Base-by-base conservation (phyloP, 352 stramenopile species). In the Phytophthora colocasiae region DNA sequence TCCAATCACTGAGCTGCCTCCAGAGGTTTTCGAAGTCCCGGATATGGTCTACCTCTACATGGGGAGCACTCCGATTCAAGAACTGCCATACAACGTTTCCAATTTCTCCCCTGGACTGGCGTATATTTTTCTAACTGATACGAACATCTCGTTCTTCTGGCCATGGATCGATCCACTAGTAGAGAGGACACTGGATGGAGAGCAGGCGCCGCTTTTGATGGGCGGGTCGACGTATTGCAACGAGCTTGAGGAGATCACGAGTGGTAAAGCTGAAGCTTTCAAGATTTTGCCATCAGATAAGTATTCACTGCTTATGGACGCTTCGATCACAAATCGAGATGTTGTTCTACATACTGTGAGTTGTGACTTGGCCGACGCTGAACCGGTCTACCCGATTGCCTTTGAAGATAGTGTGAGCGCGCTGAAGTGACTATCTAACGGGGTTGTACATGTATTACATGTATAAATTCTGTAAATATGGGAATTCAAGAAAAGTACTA, bases 121-220 rank as follows among this genome's bases (percentile, higher is more conserved):
- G 22, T 77, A 46, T 31, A 47, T 73, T 5, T 58, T 61, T 24
- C 19, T 73, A 2, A 61, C 64, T 7, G 56, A 71, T 40, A 77
- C 64, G 0, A 57, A 61, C 8, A 44, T 76, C 6, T 73, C 64
- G 2, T 65, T 45, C 7, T 66, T 73, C 36, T 73, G 63, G 63
- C 11, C 29, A 6, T 76, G 68, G 62, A 69, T 68, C 26, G 68
- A 77, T 46, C 22, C 15, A 6, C 55, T 69, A 5, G 54, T 64
- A 7, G 45, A 69, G 47, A 36, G 31, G 12, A 69, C 32, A 22
- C 36, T 57, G 3, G 26, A 51, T 43, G 6, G 12, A 17, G 3
- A 11, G 41, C 50, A 7, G 4, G 22, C 1, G 3, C 22, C 54
- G 11, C 39, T 64, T 24, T 11, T 69, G 2, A 58, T 65, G 38